Evolutionary conservation across 1,284 basidiomycete species (phyloP), one percentile per base, ranked within the genome.

Genomic region (Rhodotorula sp.): DNA sequence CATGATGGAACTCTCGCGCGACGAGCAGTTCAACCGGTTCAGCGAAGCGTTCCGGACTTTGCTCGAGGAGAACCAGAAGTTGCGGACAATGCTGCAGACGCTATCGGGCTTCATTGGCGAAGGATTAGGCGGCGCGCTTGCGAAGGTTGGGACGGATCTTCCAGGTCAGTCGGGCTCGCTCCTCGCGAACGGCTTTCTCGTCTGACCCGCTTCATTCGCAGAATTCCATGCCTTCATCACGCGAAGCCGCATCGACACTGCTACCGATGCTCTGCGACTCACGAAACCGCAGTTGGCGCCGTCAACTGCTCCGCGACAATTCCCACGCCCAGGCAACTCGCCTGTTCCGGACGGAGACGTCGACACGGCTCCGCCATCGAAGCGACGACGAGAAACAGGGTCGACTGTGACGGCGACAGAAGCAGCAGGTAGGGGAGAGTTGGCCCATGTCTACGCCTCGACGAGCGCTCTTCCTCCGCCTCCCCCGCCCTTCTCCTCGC

Each of bases 1-100:
- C 80, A 88, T 95, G 27, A 84, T 94, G 27, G 94, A 92, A 15
- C 90, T 90, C 29, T 90, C 90, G 62, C 89, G 91, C 77, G 92
- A 94, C 84, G 90, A 94, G 79, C 89, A 91, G 15, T 82, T 92
- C 68, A 86, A 86, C 39, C 89, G 93, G 79, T 85, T 94, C 84
- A 84, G 88, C 68, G 88, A 89, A 74, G 88, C 94, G 60, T 82
- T 94, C 66, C 90, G 87, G 88, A 91, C 92, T 80, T 84, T 95
- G 70, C 90, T 95, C 86, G 83, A 87, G 55, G 92, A 95, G 82
- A 95, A 95, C 78, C 87, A 91, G 69, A 86, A 88, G 17, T 85
- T 95, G 59, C 87, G 92, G 46, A 86, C 85, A 70, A 84, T 95
- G 72, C 84, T 95, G 62, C 87, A 87, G 74, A 87, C 83, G 73